Evolutionary conservation across 2,329 filamentous ascomycete species (phyloP).

Genomic region (Penicillium sp.): DNA sequence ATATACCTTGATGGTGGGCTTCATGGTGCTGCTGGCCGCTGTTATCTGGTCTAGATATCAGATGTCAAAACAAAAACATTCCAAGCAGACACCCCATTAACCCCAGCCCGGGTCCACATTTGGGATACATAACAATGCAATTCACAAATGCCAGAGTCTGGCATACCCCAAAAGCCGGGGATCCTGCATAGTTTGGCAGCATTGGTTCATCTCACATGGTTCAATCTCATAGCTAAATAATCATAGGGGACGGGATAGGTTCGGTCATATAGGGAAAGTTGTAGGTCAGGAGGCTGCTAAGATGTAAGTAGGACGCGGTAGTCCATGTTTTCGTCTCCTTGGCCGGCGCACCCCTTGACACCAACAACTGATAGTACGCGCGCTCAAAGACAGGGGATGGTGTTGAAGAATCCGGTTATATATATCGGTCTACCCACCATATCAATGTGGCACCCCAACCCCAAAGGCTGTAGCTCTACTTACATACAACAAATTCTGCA

Average conservation of each 20-base stretch:
- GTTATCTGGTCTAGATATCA: constrained; percentile 20
- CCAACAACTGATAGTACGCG: too few relatives aligned
- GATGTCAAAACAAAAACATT: background rate
- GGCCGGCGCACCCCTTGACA: background rate
- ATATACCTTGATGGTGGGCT: constrained; percentile 22
- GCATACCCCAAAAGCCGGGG: background rate
- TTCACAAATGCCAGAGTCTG: background rate
- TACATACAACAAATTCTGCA: background rate
- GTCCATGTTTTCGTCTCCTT: background rate
- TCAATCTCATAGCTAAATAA: background rate
- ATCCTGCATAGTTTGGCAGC: background rate
- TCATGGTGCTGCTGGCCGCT: constrained; percentile 26
- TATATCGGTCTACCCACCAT: background rate
- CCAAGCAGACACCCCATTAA: constrained; percentile 7
- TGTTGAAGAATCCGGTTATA: background rate
- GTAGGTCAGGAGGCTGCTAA: background rate
- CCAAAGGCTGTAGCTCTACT: background rate
- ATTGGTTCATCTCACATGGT: background rate
- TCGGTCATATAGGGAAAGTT: background rate
- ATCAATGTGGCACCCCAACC: background rate
- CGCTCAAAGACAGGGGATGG: too few relatives aligned
- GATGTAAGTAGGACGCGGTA: background rate
- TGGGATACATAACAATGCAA: background rate
- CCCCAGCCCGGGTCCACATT: background rate
- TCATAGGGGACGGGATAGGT: background rate